phyloP scores from a whole-genome alignment of 768 basidiomycete genomes.

The Rhizopogon roseolus region DNA sequence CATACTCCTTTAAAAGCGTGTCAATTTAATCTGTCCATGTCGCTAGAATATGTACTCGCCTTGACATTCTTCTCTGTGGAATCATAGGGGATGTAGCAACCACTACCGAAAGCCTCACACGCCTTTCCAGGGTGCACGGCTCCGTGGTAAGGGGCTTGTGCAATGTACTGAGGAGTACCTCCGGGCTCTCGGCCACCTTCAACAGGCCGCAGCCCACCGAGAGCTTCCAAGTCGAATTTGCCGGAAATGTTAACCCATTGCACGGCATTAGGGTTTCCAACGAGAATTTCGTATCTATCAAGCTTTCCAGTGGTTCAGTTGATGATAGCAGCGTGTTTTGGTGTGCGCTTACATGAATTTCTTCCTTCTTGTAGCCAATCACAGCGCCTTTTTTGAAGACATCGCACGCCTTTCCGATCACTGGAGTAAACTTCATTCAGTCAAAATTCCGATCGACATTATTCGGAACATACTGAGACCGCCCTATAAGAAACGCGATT shows the following conservation, averaged over 20 bases:
- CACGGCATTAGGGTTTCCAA: slow-evolving; percentile 53
- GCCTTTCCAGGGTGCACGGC: slow-evolving; percentile 63
- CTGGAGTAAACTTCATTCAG: slow-evolving; percentile 27
- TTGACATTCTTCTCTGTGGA: slow-evolving; percentile 46
- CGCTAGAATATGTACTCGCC: slow-evolving; percentile 26
- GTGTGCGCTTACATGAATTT: slow-evolving; percentile 45
- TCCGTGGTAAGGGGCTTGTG: slow-evolving; percentile 48
- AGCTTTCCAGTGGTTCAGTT: slow-evolving; percentile 34
- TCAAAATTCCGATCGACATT: background rate
- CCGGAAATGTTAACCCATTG: slow-evolving; percentile 53
- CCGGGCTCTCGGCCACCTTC: slow-evolving; percentile 65
- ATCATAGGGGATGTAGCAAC: slow-evolving; percentile 55
- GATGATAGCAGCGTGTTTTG: background rate
- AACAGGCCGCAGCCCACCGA: slow-evolving; percentile 46
- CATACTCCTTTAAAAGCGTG: slow-evolving; percentile 29
- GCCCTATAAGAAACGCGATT: slow-evolving; percentile 32
- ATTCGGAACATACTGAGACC: slow-evolving; percentile 40
- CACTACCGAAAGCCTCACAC: slow-evolving; percentile 42
- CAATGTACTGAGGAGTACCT: slow-evolving; percentile 58
- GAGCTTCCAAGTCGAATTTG: slow-evolving; percentile 35
- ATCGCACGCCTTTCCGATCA: slow-evolving; percentile 60
- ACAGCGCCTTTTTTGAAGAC: slow-evolving; percentile 58
- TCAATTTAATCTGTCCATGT: background rate
- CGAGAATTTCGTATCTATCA: slow-evolving; percentile 63
- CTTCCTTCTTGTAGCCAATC: slow-evolving; percentile 57